Evolutionary conservation across 2,329 filamentous ascomycete genomes (phyloP), one percentile per base, ranked within the genome.

Genomic region (Colletotrichum sp.): DNA sequence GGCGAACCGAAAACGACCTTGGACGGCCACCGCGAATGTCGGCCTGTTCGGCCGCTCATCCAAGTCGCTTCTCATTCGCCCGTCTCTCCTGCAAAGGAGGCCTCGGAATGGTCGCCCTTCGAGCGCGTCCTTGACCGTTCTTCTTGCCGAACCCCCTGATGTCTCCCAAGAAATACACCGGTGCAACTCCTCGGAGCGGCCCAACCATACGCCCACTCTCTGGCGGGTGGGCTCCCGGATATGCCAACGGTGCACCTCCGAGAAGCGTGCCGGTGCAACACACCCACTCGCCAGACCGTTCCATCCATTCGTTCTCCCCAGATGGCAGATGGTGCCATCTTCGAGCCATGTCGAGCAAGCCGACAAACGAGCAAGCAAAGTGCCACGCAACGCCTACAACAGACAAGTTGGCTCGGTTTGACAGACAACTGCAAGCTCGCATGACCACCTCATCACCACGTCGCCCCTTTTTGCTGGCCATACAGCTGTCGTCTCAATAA

Each of bases 211-310:
- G 44, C 19, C 70, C 67, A 30, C 44, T 73, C n/a, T 65, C 65
- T 76, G 65, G 70, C 70, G 55, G 57, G 57, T 63, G 68, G 44
- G 57, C 68, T 70, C 68, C 68, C n/a, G 63, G 36, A 62, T 70
- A 62, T 70, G 69, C 44, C 69, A 65, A 36, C 69, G 59, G 57
- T 32, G 59, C 59, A 30, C 36, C 30, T 65, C 69, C 69, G 61
- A 71, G 69, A 55, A n/a, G n/a, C 61, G 61, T 64, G 27, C 69
- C 61, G 69, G 61, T 71, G 61, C 69, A 65, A 71, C 69, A 71
- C 69, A 71, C 69, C 69, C 44, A 30, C 59, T 71, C 22, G 39
- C 49, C 61, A 57, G 39, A 57, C 39, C 57, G 12, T 30, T 30
- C 59, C 39, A 39, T 76, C 29, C 59, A 73, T 73, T 62, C 59